Percentiles rank a stretch among this genome's conserved stretches.
Conservation (phyloP, 129 eudicot species). For the Ambrosia artemisiifolia region DNA sequence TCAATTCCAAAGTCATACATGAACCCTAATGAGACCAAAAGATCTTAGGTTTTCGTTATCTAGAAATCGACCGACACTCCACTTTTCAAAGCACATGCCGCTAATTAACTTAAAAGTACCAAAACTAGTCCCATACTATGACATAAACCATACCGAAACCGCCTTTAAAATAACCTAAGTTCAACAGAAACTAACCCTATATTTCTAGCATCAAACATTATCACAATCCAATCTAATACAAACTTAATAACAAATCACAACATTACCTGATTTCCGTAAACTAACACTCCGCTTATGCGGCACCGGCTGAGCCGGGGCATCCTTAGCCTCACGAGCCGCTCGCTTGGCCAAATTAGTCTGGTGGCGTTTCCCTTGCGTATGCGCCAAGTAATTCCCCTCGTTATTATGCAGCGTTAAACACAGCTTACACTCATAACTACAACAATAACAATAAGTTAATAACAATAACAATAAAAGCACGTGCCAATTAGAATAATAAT, state of each 20-base stretch:
- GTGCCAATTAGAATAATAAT: neutral
- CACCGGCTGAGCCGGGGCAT: slow-evolving; percentile 92
- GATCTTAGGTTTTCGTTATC: neutral
- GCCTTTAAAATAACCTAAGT: no score
- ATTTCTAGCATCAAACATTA: no score
- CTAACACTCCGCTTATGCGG: slow-evolving; percentile 80
- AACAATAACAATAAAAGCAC: neutral
- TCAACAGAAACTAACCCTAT: no score
- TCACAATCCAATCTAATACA: no score
- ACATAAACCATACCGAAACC: neutral
- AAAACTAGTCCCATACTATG: neutral
- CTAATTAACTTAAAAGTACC: neutral
- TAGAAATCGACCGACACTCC: neutral
- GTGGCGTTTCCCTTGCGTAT: slow-evolving; percentile 94
- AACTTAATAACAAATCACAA: no score
- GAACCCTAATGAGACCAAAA: neutral
- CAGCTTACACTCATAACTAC: slow-evolving; percentile 86
- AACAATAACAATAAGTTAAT: neutral
- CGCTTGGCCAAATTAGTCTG: slow-evolving; percentile 97
- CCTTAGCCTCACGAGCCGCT: slow-evolving; percentile 97
- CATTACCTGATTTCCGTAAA: slow-evolving; percentile 52
- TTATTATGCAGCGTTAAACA: slow-evolving; percentile 89
- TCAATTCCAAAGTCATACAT: neutral
- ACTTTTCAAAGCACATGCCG: neutral
- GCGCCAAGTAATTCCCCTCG: slow-evolving; percentile 97